phyloP scores from a whole-genome alignment of 179 eudicot species.

The Silene coronaria region DNA sequence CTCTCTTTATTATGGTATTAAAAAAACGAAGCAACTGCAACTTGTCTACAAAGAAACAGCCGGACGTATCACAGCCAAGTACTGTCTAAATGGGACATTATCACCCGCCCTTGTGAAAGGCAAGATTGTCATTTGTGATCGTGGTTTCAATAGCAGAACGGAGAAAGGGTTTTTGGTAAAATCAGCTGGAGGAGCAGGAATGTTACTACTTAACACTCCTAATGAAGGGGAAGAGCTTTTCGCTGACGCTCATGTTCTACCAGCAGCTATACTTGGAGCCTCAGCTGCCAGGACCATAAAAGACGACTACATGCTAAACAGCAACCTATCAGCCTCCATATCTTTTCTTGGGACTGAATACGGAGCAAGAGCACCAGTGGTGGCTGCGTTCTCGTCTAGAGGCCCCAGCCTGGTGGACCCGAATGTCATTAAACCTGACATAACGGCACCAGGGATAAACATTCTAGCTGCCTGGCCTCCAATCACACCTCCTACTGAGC shows the following conservation, averaged over 20 bases:
- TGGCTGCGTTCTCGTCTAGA: slow-evolving; percentile 73
- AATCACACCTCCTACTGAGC: slow-evolving; percentile 51
- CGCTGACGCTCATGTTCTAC: slow-evolving; percentile 58
- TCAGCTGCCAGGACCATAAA: slow-evolving; percentile 41
- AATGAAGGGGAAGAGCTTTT: slow-evolving; percentile 60
- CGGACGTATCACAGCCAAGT: slow-evolving; percentile 41
- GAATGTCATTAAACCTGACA: slow-evolving; percentile 57
- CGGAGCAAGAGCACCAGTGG: slow-evolving; percentile 52
- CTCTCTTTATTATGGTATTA: slow-evolving; percentile 45
- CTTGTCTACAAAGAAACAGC: slow-evolving; percentile 50
- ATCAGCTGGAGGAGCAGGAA: slow-evolving; percentile 65
- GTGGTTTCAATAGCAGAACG: slow-evolving; percentile 47
- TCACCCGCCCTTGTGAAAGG: slow-evolving; percentile 42
- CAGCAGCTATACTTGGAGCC: slow-evolving; percentile 59
- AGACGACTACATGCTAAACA: slow-evolving; percentile 26
- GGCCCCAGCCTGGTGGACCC: slow-evolving; percentile 66
- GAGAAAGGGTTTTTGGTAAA: slow-evolving; percentile 54
- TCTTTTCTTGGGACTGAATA: slow-evolving; percentile 45
- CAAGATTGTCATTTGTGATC: slow-evolving; percentile 57
- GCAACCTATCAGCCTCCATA: slow-evolving; percentile 39
- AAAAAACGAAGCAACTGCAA: slow-evolving; percentile 36
- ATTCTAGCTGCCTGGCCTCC: slow-evolving; percentile 87
- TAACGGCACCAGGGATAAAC: slow-evolving; percentile 68
- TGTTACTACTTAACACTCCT: slow-evolving; percentile 48
- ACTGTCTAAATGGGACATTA: slow-evolving; percentile 43